Conservation (phyloP, 805 yeast genomes). For the Metschnikowia kunwiensis region DNA sequence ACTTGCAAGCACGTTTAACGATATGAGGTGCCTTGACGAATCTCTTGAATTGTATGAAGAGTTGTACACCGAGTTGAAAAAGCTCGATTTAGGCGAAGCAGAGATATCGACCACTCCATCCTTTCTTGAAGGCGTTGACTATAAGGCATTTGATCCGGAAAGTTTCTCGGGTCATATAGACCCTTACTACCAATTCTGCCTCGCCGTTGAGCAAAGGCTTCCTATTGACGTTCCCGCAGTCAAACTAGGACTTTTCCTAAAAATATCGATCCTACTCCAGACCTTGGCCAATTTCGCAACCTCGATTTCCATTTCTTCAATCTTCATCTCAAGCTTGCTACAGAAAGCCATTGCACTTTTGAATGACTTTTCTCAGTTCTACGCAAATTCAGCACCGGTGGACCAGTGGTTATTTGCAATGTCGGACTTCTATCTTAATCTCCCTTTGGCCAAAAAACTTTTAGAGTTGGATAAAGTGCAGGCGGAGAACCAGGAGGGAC, state of each 20-base stretch:
- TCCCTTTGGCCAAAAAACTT: constrained; percentile 23
- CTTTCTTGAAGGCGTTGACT: constrained; percentile 1
- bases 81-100: constrained; percentile 6
- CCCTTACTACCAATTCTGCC: constrained; percentile 10
- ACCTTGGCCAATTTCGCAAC: constrained; percentile 34
- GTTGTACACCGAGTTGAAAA: constrained; percentile 31
- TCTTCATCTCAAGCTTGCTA: constrained; percentile 38
- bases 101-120: background rate
- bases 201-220: constrained; percentile 4
- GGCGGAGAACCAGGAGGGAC: constrained; percentile 15
- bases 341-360: constrained; percentile 39
- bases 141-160: constrained; percentile 12
- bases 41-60: constrained; percentile 51
- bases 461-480: constrained; percentile 21
- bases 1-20: constrained; percentile 50
- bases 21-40: constrained; percentile 58
- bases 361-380: constrained; percentile 30
- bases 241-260: constrained; percentile 29
- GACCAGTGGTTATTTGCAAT: constrained; percentile 40
- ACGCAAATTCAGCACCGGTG: constrained; percentile 18
- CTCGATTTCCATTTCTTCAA: constrained; percentile 41
- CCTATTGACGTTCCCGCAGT: constrained; percentile 13
- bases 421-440: constrained; percentile 40
- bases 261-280: constrained; percentile 35
- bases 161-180: constrained; percentile 1